Evolutionary conservation across 129 eudicot genomes (phyloP).

Genomic region (Glebionis coronaria): DNA sequence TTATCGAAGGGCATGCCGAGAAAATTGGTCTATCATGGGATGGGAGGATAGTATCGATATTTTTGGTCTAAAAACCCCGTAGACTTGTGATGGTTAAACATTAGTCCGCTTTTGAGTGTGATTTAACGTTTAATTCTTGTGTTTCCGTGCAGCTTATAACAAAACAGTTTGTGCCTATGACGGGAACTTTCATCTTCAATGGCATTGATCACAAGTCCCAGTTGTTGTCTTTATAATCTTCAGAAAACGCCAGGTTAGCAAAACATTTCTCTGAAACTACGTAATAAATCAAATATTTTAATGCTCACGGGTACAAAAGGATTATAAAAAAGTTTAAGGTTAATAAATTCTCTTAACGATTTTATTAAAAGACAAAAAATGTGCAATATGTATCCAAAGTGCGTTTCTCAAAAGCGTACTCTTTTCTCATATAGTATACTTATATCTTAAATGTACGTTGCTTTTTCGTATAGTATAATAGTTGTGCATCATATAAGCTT

Average conservation of each 20-base stretch:
- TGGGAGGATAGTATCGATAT: background rate
- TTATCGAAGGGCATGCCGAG: slow-evolving; percentile 3
- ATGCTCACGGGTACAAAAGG: background rate
- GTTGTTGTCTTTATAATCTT: slow-evolving; percentile 48
- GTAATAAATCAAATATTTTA: too few species aligned
- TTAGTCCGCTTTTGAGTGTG: slow-evolving; percentile 9
- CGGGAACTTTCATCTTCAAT: slow-evolving; percentile 87
- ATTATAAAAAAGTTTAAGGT: slow-evolving; percentile 1
- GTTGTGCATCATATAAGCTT: background rate
- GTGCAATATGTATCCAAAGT: background rate
- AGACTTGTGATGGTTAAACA: slow-evolving; percentile 2
- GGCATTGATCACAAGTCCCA: slow-evolving; percentile 96
- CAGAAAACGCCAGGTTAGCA: slow-evolving; percentile 16
- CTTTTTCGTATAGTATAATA: background rate
- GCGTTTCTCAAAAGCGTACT: background rate
- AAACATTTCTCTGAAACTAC: too few species aligned
- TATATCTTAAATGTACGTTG: too few species aligned
- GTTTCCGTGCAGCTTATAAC: slow-evolving; percentile 69
- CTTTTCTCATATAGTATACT: too few species aligned
- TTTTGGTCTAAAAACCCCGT: slow-evolving; percentile 5
- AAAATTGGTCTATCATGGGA: background rate
- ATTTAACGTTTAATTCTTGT: slow-evolving; percentile 9
- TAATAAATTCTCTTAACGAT: background rate
- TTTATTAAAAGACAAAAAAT: slow-evolving; percentile 12
- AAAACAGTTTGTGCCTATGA: slow-evolving; percentile 81